A percentile compares a stretch with the other conserved stretches of the same genome.
Conservation (phyloP, 2,329 filamentous ascomycete species). For the Exophiala sideris region DNA sequence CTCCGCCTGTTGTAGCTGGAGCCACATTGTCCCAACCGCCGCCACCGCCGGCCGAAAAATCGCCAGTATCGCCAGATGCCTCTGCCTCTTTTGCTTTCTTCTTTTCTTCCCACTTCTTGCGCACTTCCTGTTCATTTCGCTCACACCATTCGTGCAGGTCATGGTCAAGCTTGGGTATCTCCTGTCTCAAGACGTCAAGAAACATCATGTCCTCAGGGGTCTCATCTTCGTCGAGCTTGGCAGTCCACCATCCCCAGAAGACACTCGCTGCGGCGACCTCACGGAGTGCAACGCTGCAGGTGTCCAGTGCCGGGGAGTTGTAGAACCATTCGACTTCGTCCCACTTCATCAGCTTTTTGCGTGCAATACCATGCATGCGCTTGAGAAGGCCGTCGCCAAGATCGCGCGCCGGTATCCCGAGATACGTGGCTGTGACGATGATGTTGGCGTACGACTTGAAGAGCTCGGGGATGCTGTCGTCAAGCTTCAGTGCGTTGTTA, state of each 20-base stretch:
- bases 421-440: conserved; percentile 15
- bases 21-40: conserved; percentile 1
- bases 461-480: conserved; percentile 10
- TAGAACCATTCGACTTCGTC: conserved; percentile 24
- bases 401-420: conserved; percentile 21
- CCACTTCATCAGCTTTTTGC: conserved; percentile 20
- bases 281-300: conserved; percentile 11
- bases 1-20: not conserved
- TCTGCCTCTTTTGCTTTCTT: conserved; percentile 4
- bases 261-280: conserved; percentile 19
- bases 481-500: conserved; percentile 7
- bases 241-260: conserved; percentile 24
- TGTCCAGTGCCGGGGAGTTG: conserved; percentile 8
- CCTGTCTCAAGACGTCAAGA: conserved; percentile 13
- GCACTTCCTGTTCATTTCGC: conserved; percentile 17
- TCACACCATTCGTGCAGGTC: conserved; percentile 22
- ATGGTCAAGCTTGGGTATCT: conserved; percentile 15
- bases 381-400: conserved; percentile 18
- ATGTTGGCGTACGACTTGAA: conserved; percentile 19
- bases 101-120: conserved; percentile 22
- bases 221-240: conserved; percentile 17
- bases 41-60: not conserved
- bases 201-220: conserved; percentile 20
- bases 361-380: conserved; percentile 17
- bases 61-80: not conserved